Percentiles rank a stretch among this genome's conserved stretches.
Conservation (phyloP, 768 basidiomycete genomes). For the Phanerochaete sordida region DNA sequence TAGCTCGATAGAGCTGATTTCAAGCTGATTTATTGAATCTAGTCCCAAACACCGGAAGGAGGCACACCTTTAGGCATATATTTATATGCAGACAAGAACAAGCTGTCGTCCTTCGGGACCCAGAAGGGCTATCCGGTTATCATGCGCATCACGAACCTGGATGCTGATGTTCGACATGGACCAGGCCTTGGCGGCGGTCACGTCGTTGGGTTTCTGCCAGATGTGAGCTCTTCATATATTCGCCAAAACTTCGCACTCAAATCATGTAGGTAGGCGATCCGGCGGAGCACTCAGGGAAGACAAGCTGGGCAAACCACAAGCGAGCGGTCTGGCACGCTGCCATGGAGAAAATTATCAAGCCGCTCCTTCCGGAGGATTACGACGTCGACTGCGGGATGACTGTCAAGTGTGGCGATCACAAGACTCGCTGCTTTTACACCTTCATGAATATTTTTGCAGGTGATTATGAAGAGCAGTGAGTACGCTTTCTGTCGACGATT, state of each 20-base stretch:
- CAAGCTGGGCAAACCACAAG: conserved; percentile 18
- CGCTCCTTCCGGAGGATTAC: neutral
- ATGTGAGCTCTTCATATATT: conserved; percentile 15
- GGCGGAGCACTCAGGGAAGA: conserved; percentile 6
- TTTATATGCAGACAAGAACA: conserved; percentile 21
- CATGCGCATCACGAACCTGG: conserved; percentile 16
- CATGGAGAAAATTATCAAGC: conserved; percentile 13
- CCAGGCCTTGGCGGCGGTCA: conserved; percentile 13
- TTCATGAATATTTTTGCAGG: conserved; percentile 20
- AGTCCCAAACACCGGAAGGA: neutral
- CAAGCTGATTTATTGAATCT: neutral
- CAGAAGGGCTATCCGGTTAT: conserved; percentile 19
- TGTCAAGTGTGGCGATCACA: conserved; percentile 7
- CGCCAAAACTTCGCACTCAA: neutral
- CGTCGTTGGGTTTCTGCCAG: conserved; percentile 24
- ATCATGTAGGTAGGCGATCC: neutral
- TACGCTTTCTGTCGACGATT: no score
- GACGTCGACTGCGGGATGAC: conserved; percentile 9
- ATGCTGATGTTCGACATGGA: conserved; percentile 14
- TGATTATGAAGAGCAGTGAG: conserved; percentile 27
- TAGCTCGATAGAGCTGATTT: no score
- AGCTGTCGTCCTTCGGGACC: conserved; percentile 15
- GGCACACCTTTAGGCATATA: neutral
- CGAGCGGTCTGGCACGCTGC: conserved; percentile 19
- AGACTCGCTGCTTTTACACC: conserved; percentile 13